Evolutionary conservation across 441 rosid genomes (phyloP), one percentile per base, ranked within the genome.

Genomic region (Jatropha podagrica): DNA sequence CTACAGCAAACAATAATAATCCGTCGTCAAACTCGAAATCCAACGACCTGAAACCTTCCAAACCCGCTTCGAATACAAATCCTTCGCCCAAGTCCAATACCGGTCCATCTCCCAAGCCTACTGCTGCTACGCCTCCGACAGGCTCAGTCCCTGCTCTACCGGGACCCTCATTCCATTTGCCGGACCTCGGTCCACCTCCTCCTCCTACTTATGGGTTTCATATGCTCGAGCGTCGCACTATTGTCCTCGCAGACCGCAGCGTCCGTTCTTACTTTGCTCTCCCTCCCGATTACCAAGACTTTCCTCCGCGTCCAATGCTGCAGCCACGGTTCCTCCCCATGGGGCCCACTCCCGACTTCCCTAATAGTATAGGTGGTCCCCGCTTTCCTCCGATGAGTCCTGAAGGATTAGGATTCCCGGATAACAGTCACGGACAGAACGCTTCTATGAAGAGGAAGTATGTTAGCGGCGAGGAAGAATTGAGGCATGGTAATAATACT

Each of bases 211-310:
- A 96, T 65, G 99, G 95, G 62, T 92, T 89, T 72, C 98, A 96
- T 79, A 91, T 96, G 98, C 90, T 96, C 11, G 98, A 96, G 74
- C 96, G 99, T 48, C 92, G 98, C 38, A 76, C 96, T 4, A 90
- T 96, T 26, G 79, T 79, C 78, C 96, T 96, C 23, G 87, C 92
- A 40, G 98, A 96, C 72, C 97, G 99, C 13, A 92, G 91, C 78
- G 97, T 90, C 54, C 95, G 98, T 44, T 88, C 99, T 40, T 96
- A 94, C 87, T 90, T 94, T 61, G 99, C 98, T 14, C 95, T 92
- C 56, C 98, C 99, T 14, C 90, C 91, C 6, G 95, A 94, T 80
- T 92, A 92, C 83, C 93, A 84, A 71, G 94, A 96, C 75, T 86
- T 90, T 62, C 91, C 83, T 5, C 81, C 80, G 49, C 88, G 85